phyloP scores from a whole-genome alignment of 2,329 filamentous ascomycete genomes.

The Pyricularia sp. region DNA sequence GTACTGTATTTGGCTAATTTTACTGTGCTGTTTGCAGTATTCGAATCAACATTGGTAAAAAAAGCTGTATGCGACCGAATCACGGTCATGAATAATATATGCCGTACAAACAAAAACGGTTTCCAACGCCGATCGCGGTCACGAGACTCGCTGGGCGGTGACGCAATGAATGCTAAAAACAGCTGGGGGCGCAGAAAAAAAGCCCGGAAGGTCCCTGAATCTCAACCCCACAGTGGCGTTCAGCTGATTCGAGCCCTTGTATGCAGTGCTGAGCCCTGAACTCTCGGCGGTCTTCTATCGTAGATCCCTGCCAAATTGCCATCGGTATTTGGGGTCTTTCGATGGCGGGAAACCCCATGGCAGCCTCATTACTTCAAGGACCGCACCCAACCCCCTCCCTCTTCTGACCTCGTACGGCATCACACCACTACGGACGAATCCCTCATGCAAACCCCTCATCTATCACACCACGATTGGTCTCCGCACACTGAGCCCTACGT shows the following conservation, averaged over 20 bases:
- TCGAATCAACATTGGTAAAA: background rate
- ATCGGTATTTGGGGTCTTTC: background rate
- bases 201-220: background rate
- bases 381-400: background rate
- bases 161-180: background rate
- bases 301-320: background rate
- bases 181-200: background rate
- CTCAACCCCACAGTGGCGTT: background rate
- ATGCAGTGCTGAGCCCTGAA: background rate
- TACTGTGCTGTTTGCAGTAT: background rate
- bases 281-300: background rate
- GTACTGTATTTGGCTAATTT: background rate
- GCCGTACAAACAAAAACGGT: background rate
- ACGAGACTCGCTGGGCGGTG: background rate
- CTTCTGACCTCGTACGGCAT: background rate
- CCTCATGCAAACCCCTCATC: background rate
- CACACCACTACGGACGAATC: background rate
- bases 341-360: background rate
- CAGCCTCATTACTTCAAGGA: background rate
- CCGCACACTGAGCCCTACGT: background rate
- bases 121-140: background rate
- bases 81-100: background rate
- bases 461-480: background rate
- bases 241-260: background rate
- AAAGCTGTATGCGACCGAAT: background rate